Conservation (phyloP, 257 asterid species). For the Cordia subcordata region DNA sequence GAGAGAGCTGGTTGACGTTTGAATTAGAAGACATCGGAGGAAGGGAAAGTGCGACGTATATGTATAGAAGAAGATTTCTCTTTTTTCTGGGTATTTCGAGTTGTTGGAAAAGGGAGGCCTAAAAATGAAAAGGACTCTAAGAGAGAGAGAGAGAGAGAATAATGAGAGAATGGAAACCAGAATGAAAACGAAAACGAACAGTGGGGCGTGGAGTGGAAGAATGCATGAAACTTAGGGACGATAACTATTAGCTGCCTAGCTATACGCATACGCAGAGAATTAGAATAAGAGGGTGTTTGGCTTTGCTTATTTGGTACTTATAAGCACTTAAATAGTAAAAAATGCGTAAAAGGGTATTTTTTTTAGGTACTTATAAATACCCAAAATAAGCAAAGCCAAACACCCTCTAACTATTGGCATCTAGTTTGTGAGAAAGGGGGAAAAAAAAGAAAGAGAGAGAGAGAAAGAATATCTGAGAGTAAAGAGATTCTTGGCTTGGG, state of each 20-base stretch:
- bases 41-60: slow-evolving; percentile 1
- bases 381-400: too few relatives aligned
- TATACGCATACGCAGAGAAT: too few relatives aligned
- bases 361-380: too few relatives aligned
- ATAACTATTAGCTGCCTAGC: too few relatives aligned
- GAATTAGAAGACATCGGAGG: slow-evolving; percentile 76
- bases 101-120: slow-evolving; percentile 45
- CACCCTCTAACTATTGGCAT: too few relatives aligned
- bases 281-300: too few relatives aligned
- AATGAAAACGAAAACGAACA: neutral
- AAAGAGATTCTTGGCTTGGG: slow-evolving; percentile 74
- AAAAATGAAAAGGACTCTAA: too few relatives aligned
- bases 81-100: slow-evolving; percentile 48
- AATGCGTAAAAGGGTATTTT: too few relatives aligned
- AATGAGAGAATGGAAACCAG: too few relatives aligned
- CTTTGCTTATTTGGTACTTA: too few relatives aligned
- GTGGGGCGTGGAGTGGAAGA: slow-evolving; percentile 10
- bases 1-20: slow-evolving; percentile 66
- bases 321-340: too few relatives aligned
- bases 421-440: too few relatives aligned
- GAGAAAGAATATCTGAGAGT: slow-evolving; percentile 46
- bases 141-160: neutral
- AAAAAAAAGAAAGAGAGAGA: slow-evolving; percentile 37
- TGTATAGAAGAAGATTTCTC: neutral
- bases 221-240: slow-evolving; percentile 16